Base-by-base conservation (phyloP, 2,329 filamentous ascomycete genomes). In the Phyllosticta capitalensis region DNA sequence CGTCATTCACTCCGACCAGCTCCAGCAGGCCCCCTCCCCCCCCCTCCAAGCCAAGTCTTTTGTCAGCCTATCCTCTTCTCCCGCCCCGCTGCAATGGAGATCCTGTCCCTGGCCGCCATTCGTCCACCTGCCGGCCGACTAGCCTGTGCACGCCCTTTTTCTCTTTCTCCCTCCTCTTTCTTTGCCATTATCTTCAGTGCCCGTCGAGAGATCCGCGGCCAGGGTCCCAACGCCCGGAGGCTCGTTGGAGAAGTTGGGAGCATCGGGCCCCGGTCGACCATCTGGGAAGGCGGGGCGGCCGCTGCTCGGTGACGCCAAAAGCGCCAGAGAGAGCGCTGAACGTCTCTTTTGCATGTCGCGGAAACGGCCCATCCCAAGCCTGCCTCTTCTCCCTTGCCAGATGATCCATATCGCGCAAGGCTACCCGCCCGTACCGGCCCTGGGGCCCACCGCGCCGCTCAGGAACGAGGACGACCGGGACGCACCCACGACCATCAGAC, bases 221-320 rank as follows among this genome's bases (percentile, higher is more conserved):
- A 55, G 57, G 57, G 38, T 45, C 38, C 38, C 14, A 17, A 45
- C 38, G 38, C 38, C 38, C 38, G 17, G 38, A 45, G 38, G 3
- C 38, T 48, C 52, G 53, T 59, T 59, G 52, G 53, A 53, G 58
- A 59, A 59, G 58, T 45, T n/a, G 38, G n/a, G 38, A 45, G 38
- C 38, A n/a, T n/a, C 38, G 5, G 38, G 38, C 38, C 38, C 38
- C 38, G 38, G 38, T 45, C 38, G 14, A 45, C 14, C 14, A 45
- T 51, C 56, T 59, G 30, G 52, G 51, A 59, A 59, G 56, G 58
- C 58, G 58, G 58, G 58, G 58, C 58, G 58, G 45, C 50, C 56
- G 56, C 56, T 58, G 56, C 56, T 58, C 56, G 38, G 38, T n/a
- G 38, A 45, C 38, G 38, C 38, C 38, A 45, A 45, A 45, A 59